Base-by-base conservation (phyloP, 78 protist species). In the Salpingoeca rosetta region DNA sequence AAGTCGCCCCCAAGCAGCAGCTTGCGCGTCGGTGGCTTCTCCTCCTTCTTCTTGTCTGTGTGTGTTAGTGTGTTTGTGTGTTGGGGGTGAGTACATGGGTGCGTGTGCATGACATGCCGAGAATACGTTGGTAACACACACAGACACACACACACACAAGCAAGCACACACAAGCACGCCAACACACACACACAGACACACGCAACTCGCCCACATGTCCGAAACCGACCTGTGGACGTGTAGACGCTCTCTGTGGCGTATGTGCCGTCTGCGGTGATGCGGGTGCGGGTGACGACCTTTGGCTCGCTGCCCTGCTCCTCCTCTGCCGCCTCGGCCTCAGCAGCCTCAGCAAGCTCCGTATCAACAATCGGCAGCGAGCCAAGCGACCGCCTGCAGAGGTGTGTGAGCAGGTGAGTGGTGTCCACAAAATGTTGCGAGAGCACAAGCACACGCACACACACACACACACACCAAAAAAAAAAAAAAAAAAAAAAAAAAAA, bases 1-100 rank as follows among this genome's bases (percentile, higher is more conserved):
- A 86, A 92, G 90, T 95, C 95, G 28, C 95, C 95, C 0, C 42
- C 76, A 26, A 88, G 27, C 44, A 91, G 27, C 40, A 88, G 74
- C 17, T 35, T 41, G 28, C 92, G 88, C 74, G 86, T 83, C 81
- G 76, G 36, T 35, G 76, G 35, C 27, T 31, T n/a, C 51, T 78
- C 26, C 72, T 73, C 87, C 42, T 17, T 17, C 87, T 40, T 45
- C 73, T 38, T 26, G 40, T 82, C 74, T n/a, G n/a, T n/a, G n/a
- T n/a, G n/a, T n/a, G n/a, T n/a, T n/a, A n/a, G n/a, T n/a, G n/a
- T n/a, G n/a, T n/a, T n/a, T n/a, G n/a, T n/a, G n/a, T n/a, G n/a
- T n/a, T n/a, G n/a, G n/a, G n/a, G n/a, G n/a, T n/a, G n/a, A n/a
- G n/a, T n/a, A n/a, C n/a, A n/a, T n/a, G n/a, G n/a, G n/a, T n/a